Conservation (phyloP, 139 green algal genomes). For the Tetraselmis chui region DNA sequence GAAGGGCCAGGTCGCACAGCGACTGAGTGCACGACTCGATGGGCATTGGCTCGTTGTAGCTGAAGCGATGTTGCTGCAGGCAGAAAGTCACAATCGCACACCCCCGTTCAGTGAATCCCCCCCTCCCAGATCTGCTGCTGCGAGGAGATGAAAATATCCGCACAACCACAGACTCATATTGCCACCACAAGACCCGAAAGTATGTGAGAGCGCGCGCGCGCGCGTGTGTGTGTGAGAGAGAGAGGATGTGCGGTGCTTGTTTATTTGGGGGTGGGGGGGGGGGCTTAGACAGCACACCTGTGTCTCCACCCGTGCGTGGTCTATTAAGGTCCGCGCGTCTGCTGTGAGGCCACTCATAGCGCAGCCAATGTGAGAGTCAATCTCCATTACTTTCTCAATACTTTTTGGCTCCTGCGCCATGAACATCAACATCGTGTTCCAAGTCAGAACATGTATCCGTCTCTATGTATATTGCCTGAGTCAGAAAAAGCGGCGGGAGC, state of each 20-base stretch:
- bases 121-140: too few species aligned
- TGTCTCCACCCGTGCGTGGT: conserved; percentile 89
- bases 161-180: too few species aligned
- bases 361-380: conserved; percentile 91
- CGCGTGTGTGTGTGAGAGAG: too few species aligned
- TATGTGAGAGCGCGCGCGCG: too few species aligned
- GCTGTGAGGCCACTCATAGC: conserved; percentile 96
- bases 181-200: too few species aligned
- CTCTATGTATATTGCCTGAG: too few species aligned
- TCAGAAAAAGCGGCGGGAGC: too few species aligned
- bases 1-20: conserved; percentile 90
- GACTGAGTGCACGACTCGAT: conserved; percentile 86
- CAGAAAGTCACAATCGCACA: background rate
- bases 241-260: too few species aligned
- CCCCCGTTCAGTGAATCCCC: too few species aligned
- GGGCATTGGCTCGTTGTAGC: conserved; percentile 96
- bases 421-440: too few species aligned
- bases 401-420: conserved; percentile 87
- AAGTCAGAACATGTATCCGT: too few species aligned
- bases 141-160: too few species aligned
- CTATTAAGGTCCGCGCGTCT: conserved; percentile 93
- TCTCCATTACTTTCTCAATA: conserved; percentile 95
- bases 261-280: background rate
- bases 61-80: conserved; percentile 90
- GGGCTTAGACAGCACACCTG: conserved; percentile 43